Evolutionary conservation across 2,329 filamentous ascomycete species (phyloP), one percentile per base, ranked within the genome.

Genomic region (Trichocomaceae sp.): DNA sequence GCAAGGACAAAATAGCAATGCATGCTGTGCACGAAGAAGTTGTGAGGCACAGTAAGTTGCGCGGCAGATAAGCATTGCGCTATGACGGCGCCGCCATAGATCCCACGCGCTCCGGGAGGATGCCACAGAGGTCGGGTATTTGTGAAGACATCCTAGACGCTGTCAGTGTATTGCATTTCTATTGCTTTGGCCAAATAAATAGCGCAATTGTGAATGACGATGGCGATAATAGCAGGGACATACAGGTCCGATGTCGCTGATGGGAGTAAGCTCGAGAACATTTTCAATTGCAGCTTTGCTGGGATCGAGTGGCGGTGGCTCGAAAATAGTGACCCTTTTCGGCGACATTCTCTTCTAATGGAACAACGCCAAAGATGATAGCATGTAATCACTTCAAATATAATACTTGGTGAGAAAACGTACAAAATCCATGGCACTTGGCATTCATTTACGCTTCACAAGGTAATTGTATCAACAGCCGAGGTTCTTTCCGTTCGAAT

Each of bases 1-100:
- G 92, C 91, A 1, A 97, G 84, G 33, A 99, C 85, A 72, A 99
- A 99, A 77, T 97, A 99, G 81, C 93, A 97, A 80, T 99, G 93
- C 87, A 95, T 96, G 67, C 87, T 92, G 77, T 99, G 93, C 49
- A 93, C 84, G 57, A 85, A 82, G 72, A 96, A 96, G 68, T 88
- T 79, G 35, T 69, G 61, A 0, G 87, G 86, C 2, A 99, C 88
- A 8, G 93, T 99, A 66, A 84, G 83, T 71, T 96, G 90, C 22
- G 90, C 93, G 1, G 93, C 90, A 46, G 87, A 82, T 23, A 96
- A 85, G 65, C 83, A 91, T 78, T 97, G 92, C 47, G 92, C 91
- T 63, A 99, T 96, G 37, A 95, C 90, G 55, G 88, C 85, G 61
- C 91, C 91, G 68, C 93, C 93, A 66, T 90, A 99, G 72, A 99